Evolutionary conservation across 2,329 filamentous ascomycete genomes (phyloP), one percentile per base, ranked within the genome.

Genomic region (Trichoderma asperellum): DNA sequence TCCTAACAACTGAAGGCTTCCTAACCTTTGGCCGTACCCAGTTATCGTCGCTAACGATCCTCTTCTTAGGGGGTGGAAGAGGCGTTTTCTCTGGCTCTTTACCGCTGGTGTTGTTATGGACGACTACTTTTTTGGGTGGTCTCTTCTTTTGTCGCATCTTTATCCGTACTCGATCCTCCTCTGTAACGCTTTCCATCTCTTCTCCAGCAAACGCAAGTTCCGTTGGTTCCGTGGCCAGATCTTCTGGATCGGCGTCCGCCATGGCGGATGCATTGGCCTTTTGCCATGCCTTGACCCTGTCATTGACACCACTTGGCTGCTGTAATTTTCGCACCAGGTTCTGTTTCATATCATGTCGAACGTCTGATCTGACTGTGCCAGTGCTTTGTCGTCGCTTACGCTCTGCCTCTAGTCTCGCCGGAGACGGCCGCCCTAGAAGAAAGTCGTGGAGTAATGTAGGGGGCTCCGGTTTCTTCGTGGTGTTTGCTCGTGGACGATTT

Each of bases 11-110:
- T 7, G 84, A 80, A 69, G 79, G 84, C 70, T 83, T 85, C 70
- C 84, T 86, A 70, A 84, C 85, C 71, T 85, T 87, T 78, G 81
- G 79, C 70, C 89, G 90, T 80, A 88, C 88, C 92, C 95, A 98
- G 81, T 97, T 92, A 67, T 92, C 91, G 81, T 98, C 95, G 78
- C 94, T 97, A 71, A 97, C 89, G 66, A 98, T 93, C 72, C 94
- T 89, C 84, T 97, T 97, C 81, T 93, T 94, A 18, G 95, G 95
- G 57, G 92, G 88, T 61, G 84, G 79, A 64, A 49, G 35, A 11
- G 64, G 53, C 88, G 77, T 80, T 74, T 69, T 68, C 62, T 71
- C 21, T 60, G 72, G 11, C 65, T 73, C 68, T 57, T 74, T 71
- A 11, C 72, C 72, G 52, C 73, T 60, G 7, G 43, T 29, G 29